Base-by-base conservation (phyloP, 176 grass and related monocot species). In the Aegilops umbellulata region DNA sequence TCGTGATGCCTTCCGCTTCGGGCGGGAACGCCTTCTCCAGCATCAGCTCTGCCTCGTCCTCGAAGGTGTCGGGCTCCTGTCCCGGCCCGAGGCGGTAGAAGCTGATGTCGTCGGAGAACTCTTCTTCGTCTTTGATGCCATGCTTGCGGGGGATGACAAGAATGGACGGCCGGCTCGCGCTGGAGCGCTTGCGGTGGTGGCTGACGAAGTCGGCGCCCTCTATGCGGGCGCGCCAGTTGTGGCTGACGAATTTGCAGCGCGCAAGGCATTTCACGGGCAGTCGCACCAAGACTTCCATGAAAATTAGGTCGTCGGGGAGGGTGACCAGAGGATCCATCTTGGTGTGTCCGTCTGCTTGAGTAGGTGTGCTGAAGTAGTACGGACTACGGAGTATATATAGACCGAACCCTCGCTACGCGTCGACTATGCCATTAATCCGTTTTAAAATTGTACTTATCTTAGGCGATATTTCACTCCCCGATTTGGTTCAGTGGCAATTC, bases 81-180 rank as follows among this genome's bases (percentile, higher is more conserved):
- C 65, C 64, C 1, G 13, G 24, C 12, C 5, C 2, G 64, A 86
- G 47, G 27, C 38, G 22, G 67, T 73, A 34, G 60, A 87, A 82
- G 44, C 42, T 39, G n/a, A 82, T 39, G 5, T 29, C 79, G 7
- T 4, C 60, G 30, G 60, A 13, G 13, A 8, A 22, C 7, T 34
- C 27, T 1, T 6, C 8, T 13, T 29, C 6, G 0, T 60, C n/a
- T 1, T 35, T 0, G 36, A 0, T 0, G 14, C 6, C 13, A 1
- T 9, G 3, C 3, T 8, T 19, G 44, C 44, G 31, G 0, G 86
- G 10, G 70, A 87, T 12, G 70, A 53, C 13, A 19, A 87, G 79
- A 10, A 82, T 3, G 2, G 79, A 19, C 70, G 70, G 31, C n/a
- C 39, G 38, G 17, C 10, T 61, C 15, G 55, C 38, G 6, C 41